phyloP scores from a whole-genome alignment of 2,329 filamentous ascomycete species.

The Aulographum hederae region DNA sequence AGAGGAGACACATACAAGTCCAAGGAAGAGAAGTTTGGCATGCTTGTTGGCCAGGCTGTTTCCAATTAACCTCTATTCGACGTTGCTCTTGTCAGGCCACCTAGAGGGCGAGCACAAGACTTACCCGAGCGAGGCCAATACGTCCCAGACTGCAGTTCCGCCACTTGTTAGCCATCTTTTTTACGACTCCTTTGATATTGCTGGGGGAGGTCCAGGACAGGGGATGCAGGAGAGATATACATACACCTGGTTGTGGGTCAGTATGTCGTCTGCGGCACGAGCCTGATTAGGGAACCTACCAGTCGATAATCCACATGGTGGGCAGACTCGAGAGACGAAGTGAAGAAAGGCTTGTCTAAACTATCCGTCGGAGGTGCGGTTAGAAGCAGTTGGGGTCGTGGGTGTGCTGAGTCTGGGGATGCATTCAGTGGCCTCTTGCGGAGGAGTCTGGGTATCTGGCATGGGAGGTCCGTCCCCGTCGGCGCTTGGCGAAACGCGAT shows the following conservation, averaged over 20 bases:
- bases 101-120: too few species aligned
- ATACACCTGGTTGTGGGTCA: neutral
- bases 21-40: conserved; percentile 61
- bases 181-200: neutral
- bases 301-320: conserved; percentile 1
- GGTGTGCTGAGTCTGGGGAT: too few species aligned
- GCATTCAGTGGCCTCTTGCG: too few species aligned
- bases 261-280: neutral
- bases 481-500: too few species aligned
- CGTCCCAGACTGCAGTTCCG: conserved; percentile 53
- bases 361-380: too few species aligned
- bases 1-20: too few species aligned
- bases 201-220: neutral
- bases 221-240: neutral
- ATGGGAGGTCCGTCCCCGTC: too few species aligned
- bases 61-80: neutral
- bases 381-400: too few species aligned
- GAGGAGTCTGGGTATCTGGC: too few species aligned
- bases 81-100: neutral
- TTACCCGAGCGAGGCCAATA: conserved; percentile 70
- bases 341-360: too few species aligned
- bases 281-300: neutral
- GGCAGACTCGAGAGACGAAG: too few species aligned
- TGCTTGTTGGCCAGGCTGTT: conserved; percentile 1
- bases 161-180: neutral